Conservation (phyloP, 176 grass and related monocot genomes). For the Carex littledalei region DNA sequence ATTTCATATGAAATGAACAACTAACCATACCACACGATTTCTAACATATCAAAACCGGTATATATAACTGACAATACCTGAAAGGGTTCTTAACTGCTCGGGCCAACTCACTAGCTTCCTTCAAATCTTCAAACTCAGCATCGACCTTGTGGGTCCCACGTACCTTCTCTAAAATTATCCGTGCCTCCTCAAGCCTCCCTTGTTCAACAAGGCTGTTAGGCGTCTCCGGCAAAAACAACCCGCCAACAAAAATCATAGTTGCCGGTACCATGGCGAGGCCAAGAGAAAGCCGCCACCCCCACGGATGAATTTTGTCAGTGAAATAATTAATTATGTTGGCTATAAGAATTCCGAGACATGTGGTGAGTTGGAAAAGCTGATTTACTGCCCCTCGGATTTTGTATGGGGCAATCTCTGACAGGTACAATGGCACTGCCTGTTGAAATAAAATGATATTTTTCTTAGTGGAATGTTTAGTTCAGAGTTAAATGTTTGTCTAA, state of each 20-base stretch:
- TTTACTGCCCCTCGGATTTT: constrained; percentile 92
- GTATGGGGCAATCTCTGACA: constrained; percentile 81
- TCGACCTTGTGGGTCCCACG: constrained; percentile 77
- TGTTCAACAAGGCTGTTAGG: constrained; percentile 96
- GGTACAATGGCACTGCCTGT: constrained; percentile 80
- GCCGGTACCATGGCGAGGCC: constrained; percentile 82
- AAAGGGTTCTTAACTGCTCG: constrained; percentile 36
- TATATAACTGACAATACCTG: constrained; percentile 16
- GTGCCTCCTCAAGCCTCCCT: constrained; percentile 50
- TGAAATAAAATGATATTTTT: not conserved
- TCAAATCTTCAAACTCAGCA: constrained; percentile 86
- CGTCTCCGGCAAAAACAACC: constrained; percentile 73
- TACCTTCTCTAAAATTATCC: constrained; percentile 71
- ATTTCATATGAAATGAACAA: not conserved
- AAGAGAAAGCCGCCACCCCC: constrained; percentile 87
- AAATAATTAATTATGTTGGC: constrained; percentile 92
- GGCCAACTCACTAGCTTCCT: constrained; percentile 76
- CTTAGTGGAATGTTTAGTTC: not conserved
- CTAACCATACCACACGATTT: not conserved
- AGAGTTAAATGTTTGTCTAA: not conserved
- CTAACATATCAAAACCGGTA: not conserved
- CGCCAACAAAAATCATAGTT: constrained; percentile 64
- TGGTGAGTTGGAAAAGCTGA: constrained; percentile 96
- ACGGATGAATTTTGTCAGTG: constrained; percentile 66
- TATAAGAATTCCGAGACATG: constrained; percentile 79